These are phyloP conservation scores for Heritiera littoralis DNA, from an alignment of 345 rosid genomes.

Conservation along the genomic window DNA sequence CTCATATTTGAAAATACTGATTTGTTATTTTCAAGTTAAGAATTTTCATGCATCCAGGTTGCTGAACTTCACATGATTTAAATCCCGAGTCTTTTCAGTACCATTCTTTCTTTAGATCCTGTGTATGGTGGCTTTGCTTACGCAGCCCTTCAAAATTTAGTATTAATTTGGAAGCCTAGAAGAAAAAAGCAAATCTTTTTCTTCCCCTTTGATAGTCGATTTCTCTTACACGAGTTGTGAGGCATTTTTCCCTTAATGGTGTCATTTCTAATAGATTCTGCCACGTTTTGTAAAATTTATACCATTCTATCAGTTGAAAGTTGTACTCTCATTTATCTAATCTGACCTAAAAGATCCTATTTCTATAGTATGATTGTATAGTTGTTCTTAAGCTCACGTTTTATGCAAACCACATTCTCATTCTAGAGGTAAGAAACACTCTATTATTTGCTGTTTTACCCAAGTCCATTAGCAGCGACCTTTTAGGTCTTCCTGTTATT, in stretches of 20 bases:
- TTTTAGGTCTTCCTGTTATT: constrained; percentile 52
- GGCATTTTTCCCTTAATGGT: not conserved
- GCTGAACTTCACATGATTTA: constrained; percentile 76
- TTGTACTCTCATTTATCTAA: not conserved
- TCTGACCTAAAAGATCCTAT: not conserved
- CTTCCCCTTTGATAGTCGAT: not conserved
- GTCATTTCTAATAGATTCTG: not conserved
- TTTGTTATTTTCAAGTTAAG: not conserved
- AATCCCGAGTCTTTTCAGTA: constrained; percentile 47
- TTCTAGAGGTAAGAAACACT: constrained; percentile 12
- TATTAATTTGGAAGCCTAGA: not conserved
- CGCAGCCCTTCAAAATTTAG: constrained; percentile 45
- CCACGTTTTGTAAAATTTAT: not conserved
- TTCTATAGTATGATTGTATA: not conserved
- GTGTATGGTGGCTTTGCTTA: constrained; percentile 48
- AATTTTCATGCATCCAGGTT: constrained; percentile 38
- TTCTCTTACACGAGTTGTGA: too few relatives aligned
- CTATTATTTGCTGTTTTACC: constrained; percentile 40
- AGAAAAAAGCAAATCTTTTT: not conserved
- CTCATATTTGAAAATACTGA: not conserved
- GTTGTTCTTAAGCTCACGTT: not conserved
- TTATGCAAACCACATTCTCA: not conserved
- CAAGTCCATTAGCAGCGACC: constrained; percentile 51
- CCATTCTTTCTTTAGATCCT: constrained; percentile 58
- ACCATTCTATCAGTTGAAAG: not conserved